phyloP scores from a whole-genome alignment of 768 basidiomycete species.

The Gelatoporia subvermispora region DNA sequence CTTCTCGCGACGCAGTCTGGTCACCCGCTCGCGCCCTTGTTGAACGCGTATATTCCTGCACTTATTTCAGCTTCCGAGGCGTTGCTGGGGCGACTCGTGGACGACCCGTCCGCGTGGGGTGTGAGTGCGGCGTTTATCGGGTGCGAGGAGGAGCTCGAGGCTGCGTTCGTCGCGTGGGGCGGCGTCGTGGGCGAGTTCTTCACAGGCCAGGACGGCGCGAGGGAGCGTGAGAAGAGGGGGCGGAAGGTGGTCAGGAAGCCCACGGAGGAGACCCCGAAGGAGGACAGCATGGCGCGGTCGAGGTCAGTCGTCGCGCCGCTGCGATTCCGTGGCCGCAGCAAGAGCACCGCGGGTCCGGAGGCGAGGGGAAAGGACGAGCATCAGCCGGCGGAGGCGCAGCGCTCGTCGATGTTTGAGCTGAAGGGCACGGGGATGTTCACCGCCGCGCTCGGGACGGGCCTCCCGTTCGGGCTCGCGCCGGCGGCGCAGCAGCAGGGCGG shows the following conservation, averaged over 20 bases:
- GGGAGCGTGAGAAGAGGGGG: conserved; percentile 4
- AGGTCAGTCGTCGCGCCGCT: not conserved
- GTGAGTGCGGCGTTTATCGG: conserved; percentile 57
- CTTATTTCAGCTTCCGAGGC: conserved; percentile 47
- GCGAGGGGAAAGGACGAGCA: not conserved
- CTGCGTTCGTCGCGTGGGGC: conserved; percentile 54
- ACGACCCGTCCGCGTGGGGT: conserved; percentile 63
- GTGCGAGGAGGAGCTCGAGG: conserved; percentile 47
- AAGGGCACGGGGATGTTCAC: conserved; percentile 20
- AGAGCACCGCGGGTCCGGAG: not conserved
- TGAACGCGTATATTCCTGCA: conserved; percentile 46
- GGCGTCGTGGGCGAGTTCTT: conserved; percentile 44
- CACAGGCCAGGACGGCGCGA: conserved; percentile 1
- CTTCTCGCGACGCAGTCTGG: conserved; percentile 34
- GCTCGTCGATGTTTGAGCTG: conserved; percentile 10
- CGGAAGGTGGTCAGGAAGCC: conserved; percentile 1
- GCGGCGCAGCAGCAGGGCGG: not conserved
- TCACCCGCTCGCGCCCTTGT: conserved; percentile 44
- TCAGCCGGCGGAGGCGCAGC: conserved; percentile 1
- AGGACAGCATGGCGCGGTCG: not conserved
- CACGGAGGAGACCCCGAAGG: not conserved
- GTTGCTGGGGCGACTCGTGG: conserved; percentile 46
- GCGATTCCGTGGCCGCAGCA: not conserved
- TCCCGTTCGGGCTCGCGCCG: conserved; percentile 19
- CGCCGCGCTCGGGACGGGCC: conserved; percentile 24